Conservation (phyloP, 176 grass and related monocot genomes). For the Avena insularis region DNA sequence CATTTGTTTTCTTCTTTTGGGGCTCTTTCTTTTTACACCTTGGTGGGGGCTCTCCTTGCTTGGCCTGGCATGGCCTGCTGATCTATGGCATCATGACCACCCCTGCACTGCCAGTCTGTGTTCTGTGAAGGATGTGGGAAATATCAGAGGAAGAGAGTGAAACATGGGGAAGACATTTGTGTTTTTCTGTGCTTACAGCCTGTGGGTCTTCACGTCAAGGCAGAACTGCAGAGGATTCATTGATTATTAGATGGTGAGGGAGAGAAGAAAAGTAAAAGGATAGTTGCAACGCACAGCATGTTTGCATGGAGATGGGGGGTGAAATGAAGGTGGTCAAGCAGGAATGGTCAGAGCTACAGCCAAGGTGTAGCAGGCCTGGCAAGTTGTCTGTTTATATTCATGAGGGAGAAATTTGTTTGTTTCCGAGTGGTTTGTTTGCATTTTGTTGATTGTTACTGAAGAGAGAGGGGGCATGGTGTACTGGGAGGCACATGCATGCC, state of each 20-base stretch:
- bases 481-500: constrained; percentile 61
- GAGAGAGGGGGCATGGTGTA: constrained; percentile 49
- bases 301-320: constrained; percentile 37
- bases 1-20: constrained; percentile 61
- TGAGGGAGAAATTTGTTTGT: constrained; percentile 59
- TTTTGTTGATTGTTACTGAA: constrained; percentile 58
- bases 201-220: constrained; percentile 49
- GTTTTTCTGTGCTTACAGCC: constrained; percentile 42
- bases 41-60: constrained; percentile 49
- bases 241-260: constrained; percentile 51
- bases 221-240: constrained; percentile 52
- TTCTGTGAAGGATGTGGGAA: constrained; percentile 44
- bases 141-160: constrained; percentile 22
- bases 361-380: constrained; percentile 42
- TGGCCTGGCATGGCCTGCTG: constrained; percentile 29
- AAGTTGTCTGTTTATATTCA: constrained; percentile 66
- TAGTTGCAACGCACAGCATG: neutral
- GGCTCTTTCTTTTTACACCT: constrained; percentile 57
- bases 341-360: constrained; percentile 46
- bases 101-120: constrained; percentile 58
- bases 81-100: constrained; percentile 52
- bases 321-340: constrained; percentile 54
- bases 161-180: constrained; percentile 20
- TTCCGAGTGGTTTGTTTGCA: constrained; percentile 60
- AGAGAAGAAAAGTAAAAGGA: constrained; percentile 10